Evolutionary conservation across 2,329 filamentous ascomycete species (phyloP).

Genomic region (Penicillium sp.): DNA sequence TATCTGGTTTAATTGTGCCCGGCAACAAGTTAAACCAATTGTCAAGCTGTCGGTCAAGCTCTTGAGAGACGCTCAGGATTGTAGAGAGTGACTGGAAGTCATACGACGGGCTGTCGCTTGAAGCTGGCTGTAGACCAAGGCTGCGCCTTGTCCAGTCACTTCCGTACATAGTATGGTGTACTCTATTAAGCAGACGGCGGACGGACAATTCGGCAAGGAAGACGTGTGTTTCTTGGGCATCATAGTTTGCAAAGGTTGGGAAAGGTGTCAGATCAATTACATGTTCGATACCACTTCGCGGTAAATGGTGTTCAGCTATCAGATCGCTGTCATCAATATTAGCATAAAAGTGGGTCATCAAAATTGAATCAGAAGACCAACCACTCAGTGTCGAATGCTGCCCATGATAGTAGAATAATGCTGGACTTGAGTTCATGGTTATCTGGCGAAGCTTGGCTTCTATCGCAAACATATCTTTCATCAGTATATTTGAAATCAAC

Average conservation of each 20-base stretch:
- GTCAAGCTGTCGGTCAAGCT: slow-evolving; percentile 1
- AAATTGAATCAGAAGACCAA: not conserved
- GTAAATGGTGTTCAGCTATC: slow-evolving; percentile 6
- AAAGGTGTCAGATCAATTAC: slow-evolving; percentile 8
- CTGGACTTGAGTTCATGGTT: slow-evolving; percentile 3
- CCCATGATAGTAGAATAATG: slow-evolving; percentile 5
- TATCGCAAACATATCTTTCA: not conserved
- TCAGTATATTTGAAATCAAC: not conserved
- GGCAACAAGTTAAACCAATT: slow-evolving; percentile 3
- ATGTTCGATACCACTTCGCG: slow-evolving; percentile 8
- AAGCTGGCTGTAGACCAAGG: slow-evolving; percentile 4
- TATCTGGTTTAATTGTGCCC: slow-evolving; percentile 2
- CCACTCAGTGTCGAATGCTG: slow-evolving; percentile 7
- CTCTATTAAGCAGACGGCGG: slow-evolving; percentile 3
- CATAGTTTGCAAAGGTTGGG: not conserved
- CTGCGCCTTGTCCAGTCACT: slow-evolving; percentile 6
- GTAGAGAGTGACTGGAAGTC: slow-evolving; percentile 7
- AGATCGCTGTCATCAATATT: not conserved
- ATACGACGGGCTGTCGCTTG: slow-evolving; percentile 6
- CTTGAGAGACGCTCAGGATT: slow-evolving; percentile 5
- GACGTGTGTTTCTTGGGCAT: slow-evolving; percentile 4
- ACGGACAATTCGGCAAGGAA: slow-evolving; percentile 6
- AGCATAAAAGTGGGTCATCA: not conserved
- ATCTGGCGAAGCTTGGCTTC: slow-evolving; percentile 6
- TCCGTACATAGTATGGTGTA: slow-evolving; percentile 7